Evolutionary conservation across 2,329 filamentous ascomycete species (phyloP).

Genomic region (Lasiodiplodia theobromae): DNA sequence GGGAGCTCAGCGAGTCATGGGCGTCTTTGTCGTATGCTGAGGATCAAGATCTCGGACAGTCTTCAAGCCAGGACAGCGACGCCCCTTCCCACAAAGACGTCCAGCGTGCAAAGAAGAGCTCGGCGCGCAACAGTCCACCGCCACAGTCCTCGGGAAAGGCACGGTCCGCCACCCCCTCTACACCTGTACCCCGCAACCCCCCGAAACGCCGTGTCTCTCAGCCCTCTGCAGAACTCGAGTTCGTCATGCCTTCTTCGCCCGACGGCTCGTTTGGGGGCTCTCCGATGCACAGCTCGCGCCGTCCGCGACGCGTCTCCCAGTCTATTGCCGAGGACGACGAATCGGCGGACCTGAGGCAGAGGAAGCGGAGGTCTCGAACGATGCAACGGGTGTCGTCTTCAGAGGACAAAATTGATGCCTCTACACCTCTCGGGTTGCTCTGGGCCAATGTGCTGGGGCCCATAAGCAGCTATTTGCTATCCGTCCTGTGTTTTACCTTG

Average conservation of each 20-base stretch:
- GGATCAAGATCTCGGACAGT: slow-evolving; percentile 34
- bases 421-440: slow-evolving; percentile 34
- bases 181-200: slow-evolving; percentile 17
- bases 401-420: background rate
- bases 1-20: slow-evolving; percentile 42
- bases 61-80: slow-evolving; percentile 21
- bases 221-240: slow-evolving; percentile 45
- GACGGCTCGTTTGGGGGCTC: slow-evolving; percentile 35
- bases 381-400: slow-evolving; percentile 17
- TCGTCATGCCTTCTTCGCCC: slow-evolving; percentile 52
- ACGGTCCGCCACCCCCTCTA: slow-evolving; percentile 23
- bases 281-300: slow-evolving; percentile 25
- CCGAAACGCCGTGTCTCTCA: slow-evolving; percentile 21
- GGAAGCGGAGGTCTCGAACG: slow-evolving; percentile 12
- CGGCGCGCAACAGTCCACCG: background rate
- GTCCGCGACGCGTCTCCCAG: slow-evolving; percentile 6
- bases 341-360: background rate
- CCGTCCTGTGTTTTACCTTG: slow-evolving; percentile 66
- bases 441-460: slow-evolving; percentile 46
- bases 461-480: slow-evolving; percentile 58
- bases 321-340: background rate
- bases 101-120: slow-evolving; percentile 1
- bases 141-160: slow-evolving; percentile 28
- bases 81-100: background rate
- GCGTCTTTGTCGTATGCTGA: slow-evolving; percentile 39